Percentiles rank a stretch among this genome's conserved stretches.
Conservation (phyloP, 306 rosid species). For the Arachis stenosperma region DNA sequence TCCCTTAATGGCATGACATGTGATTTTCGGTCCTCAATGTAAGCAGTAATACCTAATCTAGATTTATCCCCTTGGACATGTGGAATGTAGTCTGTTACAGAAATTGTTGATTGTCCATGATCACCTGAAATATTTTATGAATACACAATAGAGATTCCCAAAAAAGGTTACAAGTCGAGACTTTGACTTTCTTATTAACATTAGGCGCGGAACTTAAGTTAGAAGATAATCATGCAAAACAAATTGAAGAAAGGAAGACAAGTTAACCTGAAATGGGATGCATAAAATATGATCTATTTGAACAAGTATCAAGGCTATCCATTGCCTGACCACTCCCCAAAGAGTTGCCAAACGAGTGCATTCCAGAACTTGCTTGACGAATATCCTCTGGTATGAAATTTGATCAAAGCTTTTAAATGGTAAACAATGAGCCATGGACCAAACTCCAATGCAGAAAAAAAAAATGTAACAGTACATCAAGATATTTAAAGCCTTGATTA, state of each 20-base stretch:
- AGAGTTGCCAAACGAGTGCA: slow-evolving; percentile 42
- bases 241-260: background rate
- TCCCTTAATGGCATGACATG: slow-evolving; percentile 60
- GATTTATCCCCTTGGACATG: slow-evolving; percentile 51
- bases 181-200: background rate
- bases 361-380: slow-evolving; percentile 61
- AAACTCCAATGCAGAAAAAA: slow-evolving; percentile 8
- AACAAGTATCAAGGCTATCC: slow-evolving; percentile 44
- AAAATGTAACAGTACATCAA: slow-evolving; percentile 12
- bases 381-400: slow-evolving; percentile 57
- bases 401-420: slow-evolving; percentile 36
- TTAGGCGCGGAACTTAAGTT: background rate
- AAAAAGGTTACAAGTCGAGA: slow-evolving; percentile 26
- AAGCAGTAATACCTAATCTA: slow-evolving; percentile 36
- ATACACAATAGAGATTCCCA: slow-evolving; percentile 30
- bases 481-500: slow-evolving; percentile 36
- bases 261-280: slow-evolving; percentile 50
- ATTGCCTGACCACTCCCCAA: slow-evolving; percentile 49
- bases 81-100: slow-evolving; percentile 47
- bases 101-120: slow-evolving; percentile 50
- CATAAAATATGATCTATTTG: slow-evolving; percentile 45
- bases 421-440: slow-evolving; percentile 9
- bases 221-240: slow-evolving; percentile 23
- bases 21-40: slow-evolving; percentile 49
- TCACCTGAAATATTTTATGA: slow-evolving; percentile 47